These are phyloP conservation scores for Sisymbrium altissimum DNA, from an alignment of 345 rosid species.

Conservation along the genomic window DNA sequence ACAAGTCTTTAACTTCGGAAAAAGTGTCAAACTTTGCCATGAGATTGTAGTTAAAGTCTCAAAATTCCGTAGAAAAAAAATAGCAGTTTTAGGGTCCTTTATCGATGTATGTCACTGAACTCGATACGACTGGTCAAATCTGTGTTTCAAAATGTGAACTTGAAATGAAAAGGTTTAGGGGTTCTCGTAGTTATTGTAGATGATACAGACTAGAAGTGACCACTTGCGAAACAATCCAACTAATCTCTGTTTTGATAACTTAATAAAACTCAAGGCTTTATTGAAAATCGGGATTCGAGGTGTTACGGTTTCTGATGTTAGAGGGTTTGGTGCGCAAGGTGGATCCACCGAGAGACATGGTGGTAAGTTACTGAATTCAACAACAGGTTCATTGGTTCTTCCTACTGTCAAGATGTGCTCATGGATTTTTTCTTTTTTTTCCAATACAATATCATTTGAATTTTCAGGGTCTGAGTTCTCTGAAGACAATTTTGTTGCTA, in stretches of 20 bases:
- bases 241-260: not conserved
- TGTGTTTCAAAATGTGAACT: not conserved
- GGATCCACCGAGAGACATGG: slow-evolving; percentile 83
- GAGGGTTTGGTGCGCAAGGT: slow-evolving; percentile 90
- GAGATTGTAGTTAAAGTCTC: not conserved
- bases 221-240: not conserved
- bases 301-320: slow-evolving; percentile 83
- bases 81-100: not conserved
- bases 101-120: slow-evolving; percentile 6
- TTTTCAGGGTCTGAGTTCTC: slow-evolving; percentile 82
- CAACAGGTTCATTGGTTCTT: not conserved
- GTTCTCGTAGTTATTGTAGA: not conserved
- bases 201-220: not conserved
- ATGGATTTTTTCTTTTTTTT: not conserved
- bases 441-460: slow-evolving; percentile 4
- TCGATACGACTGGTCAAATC: not conserved
- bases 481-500: slow-evolving; percentile 78
- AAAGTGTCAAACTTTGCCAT: slow-evolving; percentile 4
- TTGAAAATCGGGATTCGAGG: slow-evolving; percentile 82
- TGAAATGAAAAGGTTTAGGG: not conserved
- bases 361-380: slow-evolving; percentile 43
- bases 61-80: not conserved
- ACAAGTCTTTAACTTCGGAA: not conserved
- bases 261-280: slow-evolving; percentile 46
- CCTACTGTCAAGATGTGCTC: not conserved